These are phyloP conservation scores for Alectoria sarmentosa DNA, from an alignment of 495 filamentous ascomycete species.

Conservation along the genomic window DNA sequence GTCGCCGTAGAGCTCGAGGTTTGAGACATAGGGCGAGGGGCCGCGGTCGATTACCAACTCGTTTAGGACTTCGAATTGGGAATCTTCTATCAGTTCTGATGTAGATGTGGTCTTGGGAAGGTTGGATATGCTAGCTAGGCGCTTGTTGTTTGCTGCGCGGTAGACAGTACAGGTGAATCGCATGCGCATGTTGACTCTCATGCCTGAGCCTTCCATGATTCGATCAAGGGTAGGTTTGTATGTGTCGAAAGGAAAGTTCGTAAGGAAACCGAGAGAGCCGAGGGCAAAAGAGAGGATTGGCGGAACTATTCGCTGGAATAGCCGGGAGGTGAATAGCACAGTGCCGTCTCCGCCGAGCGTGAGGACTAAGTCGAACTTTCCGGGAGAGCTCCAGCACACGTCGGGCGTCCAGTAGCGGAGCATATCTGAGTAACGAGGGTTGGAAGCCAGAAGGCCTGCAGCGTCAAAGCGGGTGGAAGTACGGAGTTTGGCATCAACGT, in stretches of 20 bases:
- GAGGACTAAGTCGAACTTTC: constrained; percentile 87
- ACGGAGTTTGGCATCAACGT: constrained; percentile 85
- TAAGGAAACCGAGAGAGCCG: constrained; percentile 85
- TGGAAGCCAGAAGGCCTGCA: constrained; percentile 59
- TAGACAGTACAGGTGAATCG: constrained; percentile 95
- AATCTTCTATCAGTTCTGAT: constrained; percentile 57
- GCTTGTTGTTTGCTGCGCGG: constrained; percentile 38
- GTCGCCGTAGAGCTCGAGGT: constrained; percentile 89
- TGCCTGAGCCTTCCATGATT: constrained; percentile 85
- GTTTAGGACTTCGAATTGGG: constrained; percentile 93
- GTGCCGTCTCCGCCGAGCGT: constrained; percentile 92
- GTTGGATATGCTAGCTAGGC: constrained; percentile 8
- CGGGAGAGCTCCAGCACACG: constrained; percentile 80
- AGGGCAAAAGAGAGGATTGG: constrained; percentile 84
- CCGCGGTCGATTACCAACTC: constrained; percentile 97
- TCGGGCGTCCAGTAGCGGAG: constrained; percentile 92
- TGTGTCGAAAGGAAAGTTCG: constrained; percentile 79
- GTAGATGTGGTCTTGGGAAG: constrained; percentile 25
- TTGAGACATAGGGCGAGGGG: constrained; percentile 93
- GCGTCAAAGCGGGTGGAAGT: constrained; percentile 81
- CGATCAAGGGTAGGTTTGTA: constrained; percentile 75
- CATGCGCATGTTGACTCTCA: constrained; percentile 94
- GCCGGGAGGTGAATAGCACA: constrained; percentile 85
- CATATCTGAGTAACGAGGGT: constrained; percentile 68
- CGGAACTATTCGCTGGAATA: constrained; percentile 89